A percentile compares a stretch with the other conserved stretches of the same genome.
These are phyloP conservation scores for Caloboletus firmus DNA, from an alignment of 1,284 basidiomycete species.

Conservation along the genomic window DNA sequence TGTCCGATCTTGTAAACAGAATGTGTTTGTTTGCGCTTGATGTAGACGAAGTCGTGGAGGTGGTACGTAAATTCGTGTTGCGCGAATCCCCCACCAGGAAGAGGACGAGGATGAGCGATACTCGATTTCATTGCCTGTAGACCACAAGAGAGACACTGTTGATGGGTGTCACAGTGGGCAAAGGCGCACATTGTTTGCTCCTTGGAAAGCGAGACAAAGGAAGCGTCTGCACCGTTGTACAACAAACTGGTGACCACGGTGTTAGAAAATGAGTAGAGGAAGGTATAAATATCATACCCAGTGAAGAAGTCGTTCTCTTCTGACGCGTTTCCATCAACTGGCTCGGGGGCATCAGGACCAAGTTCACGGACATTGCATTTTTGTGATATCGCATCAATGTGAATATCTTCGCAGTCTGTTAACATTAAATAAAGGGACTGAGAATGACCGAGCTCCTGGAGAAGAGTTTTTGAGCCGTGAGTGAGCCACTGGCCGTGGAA, in stretches of 20 bases:
- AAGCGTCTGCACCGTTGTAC: slow-evolving; percentile 46
- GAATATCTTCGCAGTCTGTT: slow-evolving; percentile 50
- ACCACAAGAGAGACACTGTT: slow-evolving; percentile 51
- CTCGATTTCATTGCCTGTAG: slow-evolving; percentile 30
- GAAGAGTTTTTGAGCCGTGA: slow-evolving; percentile 62
- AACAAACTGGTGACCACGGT: slow-evolving; percentile 35
- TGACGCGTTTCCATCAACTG: slow-evolving; percentile 38
- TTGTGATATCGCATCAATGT: slow-evolving; percentile 52
- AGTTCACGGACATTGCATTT: slow-evolving; percentile 52
- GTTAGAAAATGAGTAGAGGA: slow-evolving; percentile 1
- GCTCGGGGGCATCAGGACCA: slow-evolving; percentile 43
- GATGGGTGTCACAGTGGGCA: slow-evolving; percentile 32
- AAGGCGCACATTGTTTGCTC: slow-evolving; percentile 35
- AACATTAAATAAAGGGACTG: slow-evolving; percentile 54
- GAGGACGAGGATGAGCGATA: slow-evolving; percentile 22
- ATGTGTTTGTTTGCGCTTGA: slow-evolving; percentile 35
- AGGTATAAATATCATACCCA: slow-evolving; percentile 38
- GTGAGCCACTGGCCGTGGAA: slow-evolving; percentile 68
- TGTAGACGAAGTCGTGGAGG: slow-evolving; percentile 57
- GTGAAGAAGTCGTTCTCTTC: slow-evolving; percentile 54
- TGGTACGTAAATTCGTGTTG: slow-evolving; percentile 51
- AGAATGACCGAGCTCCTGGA: slow-evolving; percentile 65
- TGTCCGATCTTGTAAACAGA: slow-evolving; percentile 53
- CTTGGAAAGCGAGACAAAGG: slow-evolving; percentile 46
- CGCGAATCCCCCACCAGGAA: slow-evolving; percentile 36